Evolutionary conservation across 2,329 filamentous ascomycete species (phyloP).

Genomic region (Cadophora sp.): DNA sequence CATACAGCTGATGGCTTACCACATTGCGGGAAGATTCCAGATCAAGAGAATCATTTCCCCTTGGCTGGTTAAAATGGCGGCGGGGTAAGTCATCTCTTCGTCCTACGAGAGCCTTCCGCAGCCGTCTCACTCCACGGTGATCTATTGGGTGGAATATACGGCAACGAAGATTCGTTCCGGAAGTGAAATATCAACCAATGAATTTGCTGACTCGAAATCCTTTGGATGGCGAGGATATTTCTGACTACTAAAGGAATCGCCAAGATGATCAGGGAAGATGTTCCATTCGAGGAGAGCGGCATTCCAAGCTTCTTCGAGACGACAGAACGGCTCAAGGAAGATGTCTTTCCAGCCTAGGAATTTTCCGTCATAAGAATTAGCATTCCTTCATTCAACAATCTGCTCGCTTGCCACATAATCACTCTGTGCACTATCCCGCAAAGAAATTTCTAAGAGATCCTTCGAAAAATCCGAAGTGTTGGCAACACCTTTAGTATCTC

Average conservation of each 20-base stretch:
- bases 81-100: conserved; percentile 9
- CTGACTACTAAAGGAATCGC: conserved; percentile 51
- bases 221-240: conserved; percentile 57
- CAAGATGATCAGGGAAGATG: conserved; percentile 46
- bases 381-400: not conserved
- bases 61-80: conserved; percentile 49
- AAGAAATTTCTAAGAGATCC: not conserved
- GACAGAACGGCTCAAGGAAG: conserved; percentile 15
- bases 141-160: not conserved
- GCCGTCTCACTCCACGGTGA: not conserved
- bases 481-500: too few relatives aligned
- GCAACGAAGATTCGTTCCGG: not conserved
- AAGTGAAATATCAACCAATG: not conserved
- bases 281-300: conserved; percentile 46
- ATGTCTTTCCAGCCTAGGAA: not conserved
- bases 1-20: conserved; percentile 51
- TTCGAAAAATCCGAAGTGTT: not conserved
- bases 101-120: not conserved
- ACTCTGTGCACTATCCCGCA: not conserved
- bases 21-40: conserved; percentile 53
- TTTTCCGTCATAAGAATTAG: not conserved
- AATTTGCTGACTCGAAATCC: conserved; percentile 49
- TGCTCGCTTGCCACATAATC: not conserved
- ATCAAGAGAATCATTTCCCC: conserved; percentile 49
- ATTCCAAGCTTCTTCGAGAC: conserved; percentile 48